Percentiles rank a stretch among this genome's conserved stretches.
Conservation (phyloP, 345 rosid genomes). For the Salix purpurea region DNA sequence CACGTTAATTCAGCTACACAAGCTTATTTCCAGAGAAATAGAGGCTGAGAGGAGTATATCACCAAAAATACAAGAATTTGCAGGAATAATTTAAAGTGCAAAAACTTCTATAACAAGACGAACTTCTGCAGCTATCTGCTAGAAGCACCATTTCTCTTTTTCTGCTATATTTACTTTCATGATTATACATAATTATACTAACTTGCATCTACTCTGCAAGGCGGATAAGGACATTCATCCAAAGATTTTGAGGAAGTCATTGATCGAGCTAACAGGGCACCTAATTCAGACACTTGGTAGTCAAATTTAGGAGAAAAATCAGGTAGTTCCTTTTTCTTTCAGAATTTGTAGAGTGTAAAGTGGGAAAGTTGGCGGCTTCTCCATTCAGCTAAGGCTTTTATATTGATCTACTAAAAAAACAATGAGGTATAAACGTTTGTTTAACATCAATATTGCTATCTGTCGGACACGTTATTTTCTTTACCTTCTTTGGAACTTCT, state of each 20-base stretch:
- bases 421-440: background rate
- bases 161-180: background rate
- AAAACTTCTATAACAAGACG: background rate
- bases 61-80: no score
- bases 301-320: background rate
- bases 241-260: constrained; percentile 32
- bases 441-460: background rate
- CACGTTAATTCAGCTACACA: background rate
- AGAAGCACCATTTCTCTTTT: background rate
- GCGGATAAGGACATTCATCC: constrained; percentile 28
- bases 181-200: background rate
- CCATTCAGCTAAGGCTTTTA: background rate
- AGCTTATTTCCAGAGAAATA: background rate
- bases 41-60: background rate
- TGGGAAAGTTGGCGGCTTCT: background rate
- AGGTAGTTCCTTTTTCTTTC: background rate
- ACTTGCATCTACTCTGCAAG: constrained; percentile 15
- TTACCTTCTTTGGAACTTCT: background rate
- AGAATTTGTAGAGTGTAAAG: constrained; percentile 2
- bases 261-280: constrained; percentile 27
- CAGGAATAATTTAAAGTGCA: no score
- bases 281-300: background rate
- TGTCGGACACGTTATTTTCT: background rate
- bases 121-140: background rate
- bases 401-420: background rate